Evolutionary conservation across 257 asterid species (phyloP).

Genomic region (Primulina tabacum): DNA sequence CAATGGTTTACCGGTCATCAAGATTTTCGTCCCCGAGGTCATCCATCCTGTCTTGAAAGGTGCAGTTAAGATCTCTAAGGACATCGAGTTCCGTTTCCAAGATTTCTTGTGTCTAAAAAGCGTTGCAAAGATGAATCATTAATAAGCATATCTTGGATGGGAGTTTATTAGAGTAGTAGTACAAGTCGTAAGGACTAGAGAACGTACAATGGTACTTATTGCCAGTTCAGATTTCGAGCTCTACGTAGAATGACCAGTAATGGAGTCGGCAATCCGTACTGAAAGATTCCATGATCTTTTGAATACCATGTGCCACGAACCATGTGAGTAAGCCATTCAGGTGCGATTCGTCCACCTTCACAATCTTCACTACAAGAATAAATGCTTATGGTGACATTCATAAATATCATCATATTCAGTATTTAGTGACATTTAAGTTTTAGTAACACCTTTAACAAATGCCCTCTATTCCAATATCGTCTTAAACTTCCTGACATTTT

Average conservation of each 20-base stretch:
- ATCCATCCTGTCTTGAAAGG: conserved; percentile 66
- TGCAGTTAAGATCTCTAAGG: conserved; percentile 50
- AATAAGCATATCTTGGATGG: conserved; percentile 1
- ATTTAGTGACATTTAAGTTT: too few relatives aligned
- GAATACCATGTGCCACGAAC: conserved; percentile 91
- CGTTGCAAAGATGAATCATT: conserved; percentile 17
- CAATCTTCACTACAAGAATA: too few relatives aligned
- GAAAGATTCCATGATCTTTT: conserved; percentile 53
- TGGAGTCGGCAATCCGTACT: conserved; percentile 76
- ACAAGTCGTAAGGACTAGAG: conserved; percentile 20
- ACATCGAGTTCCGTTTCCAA: conserved; percentile 62
- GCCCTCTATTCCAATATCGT: too few relatives aligned
- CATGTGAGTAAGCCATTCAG: conserved; percentile 76
- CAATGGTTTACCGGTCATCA: conserved; percentile 50
- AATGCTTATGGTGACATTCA: too few relatives aligned
- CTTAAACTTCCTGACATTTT: too few relatives aligned
- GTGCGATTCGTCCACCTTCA: conserved; percentile 24
- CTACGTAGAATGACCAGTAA: conserved; percentile 59
- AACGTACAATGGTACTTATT: conserved; percentile 39
- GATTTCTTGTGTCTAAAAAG: conserved; percentile 45
- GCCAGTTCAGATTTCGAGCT: conserved; percentile 39
- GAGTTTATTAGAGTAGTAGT: not conserved
- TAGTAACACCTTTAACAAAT: too few relatives aligned
- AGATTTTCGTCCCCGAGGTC: conserved; percentile 43
- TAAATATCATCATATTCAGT: too few relatives aligned